Evolutionary conservation across 352 stramenopile genomes (phyloP).

Genomic region (Aphanomyces cochlioides): DNA sequence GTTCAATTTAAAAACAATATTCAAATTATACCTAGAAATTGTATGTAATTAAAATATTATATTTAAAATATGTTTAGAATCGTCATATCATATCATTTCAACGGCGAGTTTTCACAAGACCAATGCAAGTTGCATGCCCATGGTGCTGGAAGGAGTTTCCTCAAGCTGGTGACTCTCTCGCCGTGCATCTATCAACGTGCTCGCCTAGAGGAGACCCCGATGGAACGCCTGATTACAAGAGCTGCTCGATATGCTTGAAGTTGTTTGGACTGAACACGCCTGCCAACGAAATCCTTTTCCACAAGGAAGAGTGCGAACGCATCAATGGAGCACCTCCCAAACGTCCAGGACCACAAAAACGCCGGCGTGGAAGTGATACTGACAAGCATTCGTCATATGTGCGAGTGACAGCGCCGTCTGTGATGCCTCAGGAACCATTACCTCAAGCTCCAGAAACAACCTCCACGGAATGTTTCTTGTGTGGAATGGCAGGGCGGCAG

Average conservation of each 20-base stretch:
- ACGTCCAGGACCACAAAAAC: neutral
- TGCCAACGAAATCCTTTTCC: slow-evolving; percentile 62
- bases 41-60: too few species aligned
- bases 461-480: slow-evolving; percentile 56
- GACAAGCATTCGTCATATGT: slow-evolving; percentile 38
- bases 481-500: slow-evolving; percentile 44
- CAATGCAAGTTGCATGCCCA: slow-evolving; percentile 37
- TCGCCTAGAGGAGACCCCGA: slow-evolving; percentile 19
- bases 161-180: slow-evolving; percentile 29
- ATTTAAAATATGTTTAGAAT: too few species aligned
- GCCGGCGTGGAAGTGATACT: neutral
- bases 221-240: slow-evolving; percentile 18
- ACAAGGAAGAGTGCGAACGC: slow-evolving; percentile 72
- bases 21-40: too few species aligned
- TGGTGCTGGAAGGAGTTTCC: slow-evolving; percentile 46
- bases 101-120: too few species aligned
- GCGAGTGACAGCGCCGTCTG: slow-evolving; percentile 30
- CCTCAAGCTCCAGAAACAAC: slow-evolving; percentile 43
- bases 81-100: too few species aligned
- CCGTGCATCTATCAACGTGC: slow-evolving; percentile 56
- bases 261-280: slow-evolving; percentile 50
- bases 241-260: slow-evolving; percentile 59
- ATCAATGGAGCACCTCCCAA: slow-evolving; percentile 42
- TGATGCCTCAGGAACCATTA: neutral
- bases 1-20: too few species aligned